Base-by-base conservation (phyloP, 2,329 filamentous ascomycete species). In the Phoma sp. region DNA sequence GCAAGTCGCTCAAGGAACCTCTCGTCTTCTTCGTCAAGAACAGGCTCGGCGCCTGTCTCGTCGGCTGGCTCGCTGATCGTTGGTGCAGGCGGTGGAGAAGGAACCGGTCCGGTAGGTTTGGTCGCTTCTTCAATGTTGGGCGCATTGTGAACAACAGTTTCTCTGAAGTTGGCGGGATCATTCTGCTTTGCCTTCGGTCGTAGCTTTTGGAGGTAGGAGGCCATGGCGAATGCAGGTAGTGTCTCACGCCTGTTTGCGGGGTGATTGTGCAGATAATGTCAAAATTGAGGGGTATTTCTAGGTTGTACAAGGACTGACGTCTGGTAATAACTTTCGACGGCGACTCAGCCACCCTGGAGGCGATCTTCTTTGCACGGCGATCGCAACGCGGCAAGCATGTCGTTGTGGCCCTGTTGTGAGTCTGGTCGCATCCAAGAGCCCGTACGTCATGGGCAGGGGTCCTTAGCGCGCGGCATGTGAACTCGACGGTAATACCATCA, bases 21-120 rank as follows among this genome's bases (percentile, higher is more conserved):
- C 61, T 87, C 82, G 57, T 87, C 85, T 63, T 86, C 84, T n/a
- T 83, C 78, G 15, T 82, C 84, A n/a, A 87, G 68, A 2, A 87
- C 79, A 5, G 79, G 67, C 64, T 71, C 70, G 15, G 63, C 59
- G 30, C 61, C 64, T 23, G 61, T 62, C 36, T 74, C 66, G 28
- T 74, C 66, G 49, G 53, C 59, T 3, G 66, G 64, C 20, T 67
- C 64, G 42, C 59, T 57, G 37, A 68, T 59, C 14, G 65, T 56
- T 9, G 66, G 63, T 7, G 62, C 58, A 10, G 64, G 62, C 7
- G 64, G 61, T 7, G 59, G 51, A 28, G 39, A 45, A 26, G 56
- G 54, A 4, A 53, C 60, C 29, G 61, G 45, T 14, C 58, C 61
- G 25, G 59, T 64, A 4, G 79, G 42, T 67, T 64, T 64, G 4